These are phyloP conservation scores for Paxillus ammoniavirescens DNA, from an alignment of 768 basidiomycete species.

Conservation along the genomic window DNA sequence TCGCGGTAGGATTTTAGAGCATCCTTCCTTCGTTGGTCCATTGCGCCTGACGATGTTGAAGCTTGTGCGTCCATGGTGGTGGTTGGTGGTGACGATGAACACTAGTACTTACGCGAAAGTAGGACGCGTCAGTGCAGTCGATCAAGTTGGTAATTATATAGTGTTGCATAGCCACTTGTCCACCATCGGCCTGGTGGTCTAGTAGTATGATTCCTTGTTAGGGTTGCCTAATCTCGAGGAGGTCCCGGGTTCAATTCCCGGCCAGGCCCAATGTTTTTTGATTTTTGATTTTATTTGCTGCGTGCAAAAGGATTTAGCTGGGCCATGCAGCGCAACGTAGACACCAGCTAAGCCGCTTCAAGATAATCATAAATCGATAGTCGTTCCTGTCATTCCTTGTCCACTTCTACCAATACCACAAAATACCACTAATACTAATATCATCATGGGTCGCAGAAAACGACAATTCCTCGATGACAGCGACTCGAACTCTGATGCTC, in stretches of 20 bases:
- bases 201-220: constrained; percentile 57
- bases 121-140: constrained; percentile 26
- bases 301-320: too few relatives aligned
- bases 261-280: constrained; percentile 39
- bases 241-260: constrained; percentile 63
- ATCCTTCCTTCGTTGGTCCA: constrained; percentile 72
- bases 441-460: constrained; percentile 71
- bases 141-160: not conserved
- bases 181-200: constrained; percentile 45
- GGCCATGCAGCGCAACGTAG: too few relatives aligned
- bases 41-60: constrained; percentile 53
- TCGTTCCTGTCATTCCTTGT: not conserved
- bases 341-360: too few relatives aligned
- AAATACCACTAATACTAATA: not conserved
- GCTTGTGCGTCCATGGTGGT: constrained; percentile 28
- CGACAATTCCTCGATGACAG: constrained; percentile 70
- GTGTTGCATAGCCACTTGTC: accelerated
- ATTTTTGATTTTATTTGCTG: not conserved
- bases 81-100: not conserved
- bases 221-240: constrained; percentile 46
- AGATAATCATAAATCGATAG: too few relatives aligned
- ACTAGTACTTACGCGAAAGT: constrained; percentile 5
- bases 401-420: not conserved
- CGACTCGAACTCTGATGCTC: constrained; percentile 74
- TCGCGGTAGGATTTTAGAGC: constrained; percentile 78